Conservation (phyloP, 352 stramenopile species). For the Globisporangium splendens region DNA sequence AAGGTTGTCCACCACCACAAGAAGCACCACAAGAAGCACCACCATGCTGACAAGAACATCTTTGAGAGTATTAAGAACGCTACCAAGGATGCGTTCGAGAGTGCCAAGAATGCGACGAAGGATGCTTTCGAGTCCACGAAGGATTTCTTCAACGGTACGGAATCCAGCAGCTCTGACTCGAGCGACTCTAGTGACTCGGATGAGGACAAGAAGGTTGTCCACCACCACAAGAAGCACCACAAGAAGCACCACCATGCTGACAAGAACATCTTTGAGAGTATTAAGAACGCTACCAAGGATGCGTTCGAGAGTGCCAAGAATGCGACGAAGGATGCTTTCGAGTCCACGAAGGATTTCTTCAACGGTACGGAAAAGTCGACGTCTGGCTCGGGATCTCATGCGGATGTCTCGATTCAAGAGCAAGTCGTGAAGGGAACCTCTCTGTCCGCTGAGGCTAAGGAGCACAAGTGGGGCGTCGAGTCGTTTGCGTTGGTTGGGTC, state of each 20-base stretch:
- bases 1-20: constrained; percentile 3
- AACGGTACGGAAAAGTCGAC: constrained; percentile 12
- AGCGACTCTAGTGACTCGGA: too few species aligned
- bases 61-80: constrained; percentile 11
- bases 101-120: neutral
- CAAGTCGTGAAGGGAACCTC: constrained; percentile 12
- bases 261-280: constrained; percentile 11
- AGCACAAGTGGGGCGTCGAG: constrained; percentile 19
- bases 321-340: constrained; percentile 17
- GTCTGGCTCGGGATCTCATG: constrained; percentile 6
- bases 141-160: neutral
- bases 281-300: constrained; percentile 6
- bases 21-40: constrained; percentile 11
- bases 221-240: constrained; percentile 7
- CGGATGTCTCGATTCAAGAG: constrained; percentile 8
- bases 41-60: constrained; percentile 6
- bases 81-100: neutral
- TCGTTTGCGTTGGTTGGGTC: constrained; percentile 18
- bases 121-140: neutral
- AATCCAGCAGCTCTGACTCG: neutral
- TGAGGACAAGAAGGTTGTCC: constrained; percentile 1
- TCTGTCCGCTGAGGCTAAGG: constrained; percentile 6
- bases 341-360: constrained; percentile 19
- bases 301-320: constrained; percentile 7
- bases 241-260: constrained; percentile 5